A percentile compares a stretch with the other conserved stretches of the same genome.
Evolutionary conservation across 768 basidiomycete species (phyloP).

Genomic region (Mycena alexandri): DNA sequence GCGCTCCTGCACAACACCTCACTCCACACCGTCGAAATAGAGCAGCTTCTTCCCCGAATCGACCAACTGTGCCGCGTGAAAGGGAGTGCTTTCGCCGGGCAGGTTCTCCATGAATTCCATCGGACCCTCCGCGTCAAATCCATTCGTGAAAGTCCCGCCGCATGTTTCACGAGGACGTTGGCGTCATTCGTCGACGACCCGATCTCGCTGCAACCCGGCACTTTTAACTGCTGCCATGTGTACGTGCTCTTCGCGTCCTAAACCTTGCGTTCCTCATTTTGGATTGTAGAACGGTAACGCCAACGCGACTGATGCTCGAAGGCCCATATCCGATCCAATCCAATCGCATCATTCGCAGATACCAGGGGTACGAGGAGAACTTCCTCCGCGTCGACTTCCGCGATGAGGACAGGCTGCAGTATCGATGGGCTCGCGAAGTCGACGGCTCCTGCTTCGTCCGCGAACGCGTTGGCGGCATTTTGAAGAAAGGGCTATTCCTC

Average conservation of each 20-base stretch:
- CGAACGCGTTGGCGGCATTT: slow-evolving; percentile 67
- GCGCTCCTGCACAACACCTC: slow-evolving; percentile 72
- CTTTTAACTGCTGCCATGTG: slow-evolving; percentile 79
- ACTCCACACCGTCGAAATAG: slow-evolving; percentile 71
- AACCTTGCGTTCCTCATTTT: neutral
- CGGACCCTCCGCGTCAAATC: slow-evolving; percentile 61
- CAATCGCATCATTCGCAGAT: slow-evolving; percentile 84
- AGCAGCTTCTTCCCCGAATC: slow-evolving; percentile 58
- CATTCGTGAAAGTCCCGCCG: slow-evolving; percentile 51
- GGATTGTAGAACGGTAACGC: slow-evolving; percentile 68
- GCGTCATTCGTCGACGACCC: slow-evolving; percentile 43
- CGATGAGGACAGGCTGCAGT: slow-evolving; percentile 84
- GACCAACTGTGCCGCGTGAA: slow-evolving; percentile 51
- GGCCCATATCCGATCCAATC: slow-evolving; percentile 83
- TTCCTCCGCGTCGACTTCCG: slow-evolving; percentile 89
- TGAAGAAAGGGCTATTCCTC: slow-evolving; percentile 76
- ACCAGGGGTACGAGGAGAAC: slow-evolving; percentile 67
- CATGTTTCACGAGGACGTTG: slow-evolving; percentile 60
- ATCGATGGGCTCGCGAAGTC: slow-evolving; percentile 77
- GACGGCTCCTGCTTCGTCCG: slow-evolving; percentile 69
- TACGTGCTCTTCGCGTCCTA: slow-evolving; percentile 8
- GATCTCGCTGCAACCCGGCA: slow-evolving; percentile 47
- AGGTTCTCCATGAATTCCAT: slow-evolving; percentile 68
- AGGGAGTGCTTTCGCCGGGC: slow-evolving; percentile 50
- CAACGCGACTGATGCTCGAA: slow-evolving; percentile 79